Evolutionary conservation across 139 green algal species (phyloP), one percentile per base, ranked within the genome.

Genomic region (Asterochloris sp.): DNA sequence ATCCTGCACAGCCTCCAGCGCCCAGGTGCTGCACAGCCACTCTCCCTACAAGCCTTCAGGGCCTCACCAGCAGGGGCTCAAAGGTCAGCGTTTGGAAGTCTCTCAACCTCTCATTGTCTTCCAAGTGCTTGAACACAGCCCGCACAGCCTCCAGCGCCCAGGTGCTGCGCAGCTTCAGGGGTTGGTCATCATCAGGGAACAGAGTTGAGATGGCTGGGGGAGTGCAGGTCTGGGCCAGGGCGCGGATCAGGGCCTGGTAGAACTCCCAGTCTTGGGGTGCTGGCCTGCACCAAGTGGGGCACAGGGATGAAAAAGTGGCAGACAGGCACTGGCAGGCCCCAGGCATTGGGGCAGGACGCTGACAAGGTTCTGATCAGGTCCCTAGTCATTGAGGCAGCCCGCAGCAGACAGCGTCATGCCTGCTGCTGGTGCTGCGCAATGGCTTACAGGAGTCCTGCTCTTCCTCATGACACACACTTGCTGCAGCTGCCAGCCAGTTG

Each of bases 71-170:
- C 77, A 81, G 26, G n/a, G 28, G 29, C 15, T 81, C 77, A 74
- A 81, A 81, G 16, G 62, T 81, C 23, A n/a, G 69, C 16, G 77
- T 61, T 11, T 73, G 67, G 62, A 81, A 81, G 23, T 81, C 77
- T 60, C 77, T 24, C 60, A 62, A 61, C 24, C 62, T 28, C 28
- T 81, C 77, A 62, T 24, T 26, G n/a, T 81, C 77, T 19, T 81
- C 77, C n/a, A 81, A 11, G 77, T 71, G 62, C n/a, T 62, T 71
- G 77, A 81, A 81, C n/a, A 81, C n/a, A 13, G 77, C 77, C 77
- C 67, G 66, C 13, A 81, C 77, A 12, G 77, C 67, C 24, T 81
- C 77, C 54, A 81, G 66, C 19, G 77, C 77, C 13, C 60, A 61
- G 4, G 77, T 81, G 23, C 60, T n/a, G 62, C 62, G 62, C 77